Percentiles rank a stretch among this genome's conserved stretches.
These are phyloP conservation scores for Penicillium macrosclerotiorum DNA, from an alignment of 495 filamentous ascomycete species.

Conservation along the genomic window DNA sequence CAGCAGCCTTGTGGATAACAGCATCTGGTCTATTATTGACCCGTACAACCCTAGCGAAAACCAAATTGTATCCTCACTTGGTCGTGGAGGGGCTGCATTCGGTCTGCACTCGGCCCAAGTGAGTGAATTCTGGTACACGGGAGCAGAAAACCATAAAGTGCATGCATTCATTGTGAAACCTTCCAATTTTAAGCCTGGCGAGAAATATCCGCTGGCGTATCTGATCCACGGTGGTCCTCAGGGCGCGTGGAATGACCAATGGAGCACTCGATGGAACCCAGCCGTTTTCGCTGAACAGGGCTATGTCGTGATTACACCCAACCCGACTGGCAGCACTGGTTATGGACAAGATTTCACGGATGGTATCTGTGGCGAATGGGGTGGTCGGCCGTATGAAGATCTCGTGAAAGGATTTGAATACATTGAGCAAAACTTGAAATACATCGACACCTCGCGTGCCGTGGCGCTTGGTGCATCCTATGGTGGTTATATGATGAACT, in stretches of 20 bases:
- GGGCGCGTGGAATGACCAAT: slow-evolving; percentile 77
- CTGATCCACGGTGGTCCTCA: slow-evolving; percentile 90
- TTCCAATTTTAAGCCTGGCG: slow-evolving; percentile 65
- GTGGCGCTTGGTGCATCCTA: slow-evolving; percentile 84
- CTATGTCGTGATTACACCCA: slow-evolving; percentile 83
- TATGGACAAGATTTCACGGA: slow-evolving; percentile 81
- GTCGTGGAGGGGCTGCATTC: slow-evolving; percentile 66
- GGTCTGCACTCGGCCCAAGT: slow-evolving; percentile 61
- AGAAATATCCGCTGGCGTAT: slow-evolving; percentile 80
- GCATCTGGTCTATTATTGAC: slow-evolving; percentile 60
- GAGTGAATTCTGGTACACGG: slow-evolving; percentile 70
- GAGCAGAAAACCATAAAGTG: slow-evolving; percentile 59
- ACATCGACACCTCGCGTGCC: slow-evolving; percentile 72
- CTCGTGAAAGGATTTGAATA: slow-evolving; percentile 78
- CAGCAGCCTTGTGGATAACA: slow-evolving; percentile 67
- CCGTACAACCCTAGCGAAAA: slow-evolving; percentile 41
- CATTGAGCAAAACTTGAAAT: slow-evolving; percentile 66
- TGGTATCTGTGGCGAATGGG: slow-evolving; percentile 75
- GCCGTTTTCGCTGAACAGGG: slow-evolving; percentile 90
- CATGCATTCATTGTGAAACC: slow-evolving; percentile 83
- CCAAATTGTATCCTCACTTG: slow-evolving; percentile 60
- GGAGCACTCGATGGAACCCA: slow-evolving; percentile 90
- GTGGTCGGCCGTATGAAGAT: slow-evolving; percentile 75
- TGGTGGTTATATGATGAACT: slow-evolving; percentile 83
- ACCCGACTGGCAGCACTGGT: slow-evolving; percentile 83